Conservation (phyloP, 352 stramenopile genomes). For the Globisporangium middletonii region DNA sequence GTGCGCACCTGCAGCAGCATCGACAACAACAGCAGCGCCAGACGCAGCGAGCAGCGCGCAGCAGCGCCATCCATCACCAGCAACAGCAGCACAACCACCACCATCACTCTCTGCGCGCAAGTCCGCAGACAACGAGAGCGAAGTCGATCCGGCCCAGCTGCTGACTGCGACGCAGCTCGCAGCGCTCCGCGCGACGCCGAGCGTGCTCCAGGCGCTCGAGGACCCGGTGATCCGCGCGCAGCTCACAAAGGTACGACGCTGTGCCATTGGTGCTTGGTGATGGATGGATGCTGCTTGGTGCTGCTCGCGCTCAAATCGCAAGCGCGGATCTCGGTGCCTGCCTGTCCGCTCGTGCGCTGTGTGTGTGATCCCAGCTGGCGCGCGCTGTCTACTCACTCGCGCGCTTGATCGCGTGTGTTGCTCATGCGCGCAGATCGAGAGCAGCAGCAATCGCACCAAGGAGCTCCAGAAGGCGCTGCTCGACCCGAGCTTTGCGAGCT, state of each 20-base stretch:
- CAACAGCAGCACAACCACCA: conserved; percentile 1
- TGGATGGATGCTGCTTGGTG: background rate
- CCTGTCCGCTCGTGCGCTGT: background rate
- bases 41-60: background rate
- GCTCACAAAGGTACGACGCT: conserved; percentile 38
- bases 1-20: conserved; percentile 23
- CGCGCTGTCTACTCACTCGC: background rate
- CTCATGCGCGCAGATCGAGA: conserved; percentile 45
- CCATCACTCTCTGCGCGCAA: conserved; percentile 2
- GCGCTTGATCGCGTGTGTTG: background rate
- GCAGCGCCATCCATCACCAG: background rate
- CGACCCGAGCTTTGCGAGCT: conserved; percentile 59
- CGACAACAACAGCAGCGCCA: conserved; percentile 2
- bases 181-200: conserved; percentile 23
- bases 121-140: conserved; percentile 21
- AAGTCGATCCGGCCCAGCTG: conserved; percentile 26
- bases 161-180: conserved; percentile 51
- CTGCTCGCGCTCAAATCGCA: background rate
- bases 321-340: background rate
- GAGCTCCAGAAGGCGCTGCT: conserved; percentile 73
- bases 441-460: conserved; percentile 55
- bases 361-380: background rate
- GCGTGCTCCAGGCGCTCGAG: conserved; percentile 33
- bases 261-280: background rate
- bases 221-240: conserved; percentile 44